These are phyloP conservation scores for Chenopodium quinoa DNA, from an alignment of 148 eudicot genomes.

Conservation along the genomic window DNA sequence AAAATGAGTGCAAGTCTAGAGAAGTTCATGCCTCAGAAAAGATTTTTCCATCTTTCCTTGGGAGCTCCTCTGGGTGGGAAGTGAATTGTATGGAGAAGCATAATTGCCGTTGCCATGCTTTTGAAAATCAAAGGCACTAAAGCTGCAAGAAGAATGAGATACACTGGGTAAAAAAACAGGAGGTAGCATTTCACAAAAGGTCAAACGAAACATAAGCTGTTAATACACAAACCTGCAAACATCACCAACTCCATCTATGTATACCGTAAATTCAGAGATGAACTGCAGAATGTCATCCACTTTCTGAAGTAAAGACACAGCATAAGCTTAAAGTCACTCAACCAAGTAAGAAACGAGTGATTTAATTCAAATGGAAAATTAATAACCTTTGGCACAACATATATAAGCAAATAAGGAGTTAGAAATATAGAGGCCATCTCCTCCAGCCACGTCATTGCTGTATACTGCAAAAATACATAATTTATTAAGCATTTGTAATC, in stretches of 20 bases:
- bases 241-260: conserved; percentile 90
- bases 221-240: conserved; percentile 72
- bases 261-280: conserved; percentile 72
- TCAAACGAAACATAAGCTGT: not conserved
- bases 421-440: conserved; percentile 96
- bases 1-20: not conserved
- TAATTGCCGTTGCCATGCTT: conserved; percentile 81
- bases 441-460: conserved; percentile 92
- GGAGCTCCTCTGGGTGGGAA: conserved; percentile 66
- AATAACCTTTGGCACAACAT: conserved; percentile 81
- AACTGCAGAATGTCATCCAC: conserved; percentile 84
- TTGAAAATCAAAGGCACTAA: conserved; percentile 72
- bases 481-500: not conserved
- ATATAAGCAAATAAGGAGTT: conserved; percentile 85
- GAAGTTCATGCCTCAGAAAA: conserved; percentile 59
- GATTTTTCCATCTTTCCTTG: conserved; percentile 99
- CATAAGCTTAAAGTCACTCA: not conserved
- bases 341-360: conserved; percentile 8
- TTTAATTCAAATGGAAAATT: not conserved
- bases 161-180: conserved; percentile 1
- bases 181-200: not conserved
- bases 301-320: conserved; percentile 45
- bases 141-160: conserved; percentile 46
- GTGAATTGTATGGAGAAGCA: conserved; percentile 61
- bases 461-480: conserved; percentile 54